A percentile compares a stretch with the other conserved stretches of the same genome.
Evolutionary conservation across 768 basidiomycete species (phyloP).

Genomic region (Krasilnikovozyma curviuscula): DNA sequence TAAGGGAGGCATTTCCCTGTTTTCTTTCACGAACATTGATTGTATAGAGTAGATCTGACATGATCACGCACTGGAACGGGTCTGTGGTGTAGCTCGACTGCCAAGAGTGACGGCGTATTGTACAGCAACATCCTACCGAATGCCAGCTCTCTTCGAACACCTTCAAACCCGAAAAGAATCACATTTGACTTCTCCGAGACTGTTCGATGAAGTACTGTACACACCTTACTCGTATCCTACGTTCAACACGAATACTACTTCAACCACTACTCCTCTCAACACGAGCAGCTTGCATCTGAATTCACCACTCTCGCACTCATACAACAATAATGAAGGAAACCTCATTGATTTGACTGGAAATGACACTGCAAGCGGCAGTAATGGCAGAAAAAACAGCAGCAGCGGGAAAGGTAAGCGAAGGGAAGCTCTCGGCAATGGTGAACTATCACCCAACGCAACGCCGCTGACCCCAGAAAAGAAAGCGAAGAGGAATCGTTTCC

Average conservation of each 20-base stretch:
- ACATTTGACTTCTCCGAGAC: conserved; percentile 67
- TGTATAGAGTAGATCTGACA: too few species aligned
- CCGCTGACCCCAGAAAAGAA: too few species aligned
- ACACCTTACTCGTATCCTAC: conserved; percentile 57
- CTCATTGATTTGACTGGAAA: conserved; percentile 20
- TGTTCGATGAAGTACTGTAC: conserved; percentile 84
- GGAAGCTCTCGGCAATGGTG: too few species aligned
- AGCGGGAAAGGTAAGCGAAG: conserved; percentile 29
- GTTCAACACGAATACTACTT: conserved; percentile 34
- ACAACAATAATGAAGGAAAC: conserved; percentile 20
- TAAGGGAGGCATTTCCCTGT: too few species aligned
- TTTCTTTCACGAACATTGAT: too few species aligned
- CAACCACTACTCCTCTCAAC: conserved; percentile 7
- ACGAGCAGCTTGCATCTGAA: conserved; percentile 8
- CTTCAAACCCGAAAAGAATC: conserved; percentile 62
- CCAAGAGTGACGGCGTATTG: conserved; percentile 81
- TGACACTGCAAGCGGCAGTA: conserved; percentile 3
- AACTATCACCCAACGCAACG: too few species aligned
- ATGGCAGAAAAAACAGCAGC: conserved; percentile 10
- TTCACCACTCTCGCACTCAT: conserved; percentile 19
- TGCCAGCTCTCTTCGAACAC: conserved; percentile 71
- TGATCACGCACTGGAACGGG: too few species aligned
- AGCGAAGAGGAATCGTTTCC: too few species aligned
- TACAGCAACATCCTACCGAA: conserved; percentile 55
- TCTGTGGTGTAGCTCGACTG: too few species aligned